Conservation (phyloP, 1,284 basidiomycete genomes). For the Austropuccinia psidii region DNA sequence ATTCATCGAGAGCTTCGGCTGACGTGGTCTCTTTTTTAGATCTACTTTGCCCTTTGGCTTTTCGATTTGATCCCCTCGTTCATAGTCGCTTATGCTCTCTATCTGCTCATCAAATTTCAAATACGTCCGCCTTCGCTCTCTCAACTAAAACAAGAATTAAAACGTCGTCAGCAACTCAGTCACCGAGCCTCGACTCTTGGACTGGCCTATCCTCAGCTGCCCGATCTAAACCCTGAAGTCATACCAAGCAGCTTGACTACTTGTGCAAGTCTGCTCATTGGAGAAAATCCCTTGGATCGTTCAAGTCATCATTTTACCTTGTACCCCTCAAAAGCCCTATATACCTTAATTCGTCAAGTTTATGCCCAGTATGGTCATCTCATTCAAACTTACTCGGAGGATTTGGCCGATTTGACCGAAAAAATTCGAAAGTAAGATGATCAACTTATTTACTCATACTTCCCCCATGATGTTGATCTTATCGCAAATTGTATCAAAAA, state of each 20-base stretch:
- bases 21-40: background rate
- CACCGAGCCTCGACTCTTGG: constrained; percentile 18
- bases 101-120: constrained; percentile 12
- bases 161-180: constrained; percentile 11
- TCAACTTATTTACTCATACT: background rate
- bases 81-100: constrained; percentile 26
- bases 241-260: no score
- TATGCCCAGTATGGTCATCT: constrained; percentile 11
- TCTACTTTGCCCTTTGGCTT: constrained; percentile 30
- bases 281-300: no score
- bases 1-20: background rate
- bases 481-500: background rate
- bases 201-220: background rate
- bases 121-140: constrained; percentile 26
- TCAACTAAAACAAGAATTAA: constrained; percentile 25
- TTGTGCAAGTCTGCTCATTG: no score
- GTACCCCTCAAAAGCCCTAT: background rate
- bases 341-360: background rate
- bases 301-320: no score
- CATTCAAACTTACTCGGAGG: constrained; percentile 13
- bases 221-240: no score
- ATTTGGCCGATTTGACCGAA: constrained; percentile 32
- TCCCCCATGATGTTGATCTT: background rate
- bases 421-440: constrained; percentile 31
- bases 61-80: constrained; percentile 29